Base-by-base conservation (phyloP, 2,329 filamentous ascomycete genomes). In the Neonectria magnoliae region DNA sequence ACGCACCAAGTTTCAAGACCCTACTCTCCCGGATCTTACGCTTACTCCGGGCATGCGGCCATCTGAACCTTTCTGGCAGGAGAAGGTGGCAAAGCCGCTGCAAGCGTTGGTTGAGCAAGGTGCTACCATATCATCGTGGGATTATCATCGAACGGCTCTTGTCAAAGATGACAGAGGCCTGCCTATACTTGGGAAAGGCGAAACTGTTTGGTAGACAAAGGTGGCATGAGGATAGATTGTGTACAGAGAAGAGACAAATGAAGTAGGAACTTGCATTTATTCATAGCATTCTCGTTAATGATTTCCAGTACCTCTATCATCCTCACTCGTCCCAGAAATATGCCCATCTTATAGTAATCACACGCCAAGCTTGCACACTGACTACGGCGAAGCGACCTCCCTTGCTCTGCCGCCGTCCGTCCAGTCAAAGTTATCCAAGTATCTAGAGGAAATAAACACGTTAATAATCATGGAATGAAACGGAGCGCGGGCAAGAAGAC, bases 41-140 rank as follows among this genome's bases (percentile, higher is more conserved):
- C 29, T 57, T 29, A 44, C 20, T 29, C 53, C 41, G 3, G 41
- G 20, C 5, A 14, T 53, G 20, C 53, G 38, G 16, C 7, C n/a
- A 22, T 2, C 11, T 22, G n/a, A 36, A n/a, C 42, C 53, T 27
- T 57, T 57, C 41, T 57, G 38, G 53, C 38, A 45, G 11, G 25
- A 57, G 38, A 5, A n/a, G 8, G 41, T 57, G 13, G 41, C 25
- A 11, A 57, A 33, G 7, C 53, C 53, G n/a, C 27, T 57, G 3
- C 41, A 57, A 33, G 25, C 5, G 22, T 14, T 55, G 52, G 52
- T 55, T 18, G 52, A 55, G 36, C 33, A 55, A 14, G 52, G 52
- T 18, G 36, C 52, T 6, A 29, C 33, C 4, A 14, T 55, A 14
- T 55, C 52, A 20, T 53, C 50, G 16, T 53, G 50, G 50, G 29